These are phyloP conservation scores for Monosporascus sp. DNA, from an alignment of 2,329 filamentous ascomycete species.

Conservation along the genomic window DNA sequence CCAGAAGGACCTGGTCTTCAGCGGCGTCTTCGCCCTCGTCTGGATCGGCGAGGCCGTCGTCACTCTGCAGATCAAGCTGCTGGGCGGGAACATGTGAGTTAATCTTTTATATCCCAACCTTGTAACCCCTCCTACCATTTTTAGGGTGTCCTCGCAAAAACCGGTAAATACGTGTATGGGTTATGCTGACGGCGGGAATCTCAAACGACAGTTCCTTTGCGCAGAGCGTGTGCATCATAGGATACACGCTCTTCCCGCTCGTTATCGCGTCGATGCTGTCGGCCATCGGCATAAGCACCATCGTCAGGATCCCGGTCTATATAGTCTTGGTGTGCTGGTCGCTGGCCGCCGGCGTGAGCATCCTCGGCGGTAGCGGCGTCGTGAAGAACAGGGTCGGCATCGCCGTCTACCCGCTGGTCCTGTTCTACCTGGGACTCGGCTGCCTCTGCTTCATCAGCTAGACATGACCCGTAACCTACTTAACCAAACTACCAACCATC, in stretches of 20 bases:
- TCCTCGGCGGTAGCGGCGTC: slow-evolving; percentile 90
- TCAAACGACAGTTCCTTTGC: slow-evolving; percentile 74
- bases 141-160: no score
- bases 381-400: slow-evolving; percentile 91
- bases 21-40: slow-evolving; percentile 91
- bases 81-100: slow-evolving; percentile 94
- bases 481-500: background rate
- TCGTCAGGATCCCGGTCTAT: slow-evolving; percentile 86
- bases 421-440: slow-evolving; percentile 90
- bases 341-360: slow-evolving; percentile 90
- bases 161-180: slow-evolving; percentile 4
- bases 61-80: slow-evolving; percentile 93
- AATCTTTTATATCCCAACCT: slow-evolving; percentile 1
- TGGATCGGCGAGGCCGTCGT: slow-evolving; percentile 97
- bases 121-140: background rate
- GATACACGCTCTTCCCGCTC: slow-evolving; percentile 94
- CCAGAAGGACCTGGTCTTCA: slow-evolving; percentile 87
- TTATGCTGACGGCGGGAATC: slow-evolving; percentile 10
- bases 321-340: slow-evolving; percentile 86
- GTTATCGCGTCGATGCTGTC: slow-evolving; percentile 90
- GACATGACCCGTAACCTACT: slow-evolving; percentile 6
- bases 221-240: slow-evolving; percentile 95
- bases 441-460: slow-evolving; percentile 97
- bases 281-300: slow-evolving; percentile 70
- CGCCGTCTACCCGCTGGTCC: slow-evolving; percentile 89